phyloP scores from a whole-genome alignment of 2,329 filamentous ascomycete species.

The Leptographium lundbergii region DNA sequence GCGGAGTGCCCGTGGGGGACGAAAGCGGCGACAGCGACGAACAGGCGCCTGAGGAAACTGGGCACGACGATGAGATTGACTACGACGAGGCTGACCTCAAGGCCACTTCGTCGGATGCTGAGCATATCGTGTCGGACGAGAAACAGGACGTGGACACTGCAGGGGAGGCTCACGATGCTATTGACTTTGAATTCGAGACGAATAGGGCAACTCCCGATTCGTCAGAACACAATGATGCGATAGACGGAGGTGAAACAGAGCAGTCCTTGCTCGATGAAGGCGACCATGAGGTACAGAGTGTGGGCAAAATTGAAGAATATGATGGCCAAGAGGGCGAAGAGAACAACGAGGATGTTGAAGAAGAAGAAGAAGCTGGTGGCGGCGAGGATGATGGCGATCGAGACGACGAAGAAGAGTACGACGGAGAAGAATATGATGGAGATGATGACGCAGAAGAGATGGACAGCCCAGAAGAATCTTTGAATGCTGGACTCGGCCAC shows the following conservation, averaged over 20 bases:
- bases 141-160: not conserved
- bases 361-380: not conserved
- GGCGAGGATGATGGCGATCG: not conserved
- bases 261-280: conserved; percentile 1
- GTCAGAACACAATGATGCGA: conserved; percentile 1
- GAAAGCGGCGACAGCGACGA: conserved; percentile 3
- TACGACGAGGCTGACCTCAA: conserved; percentile 20
- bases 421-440: not conserved
- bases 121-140: not conserved
- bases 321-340: not conserved
- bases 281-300: conserved; percentile 1
- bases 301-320: not conserved
- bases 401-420: not conserved
- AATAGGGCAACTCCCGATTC: not conserved
- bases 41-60: conserved; percentile 5
- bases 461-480: conserved; percentile 8
- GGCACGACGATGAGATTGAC: conserved; percentile 22
- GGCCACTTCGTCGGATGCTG: not conserved
- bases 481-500: conserved; percentile 5
- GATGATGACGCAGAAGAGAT: conserved; percentile 5
- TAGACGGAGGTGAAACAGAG: not conserved
- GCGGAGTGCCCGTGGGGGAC: not conserved
- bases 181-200: conserved; percentile 7
- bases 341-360: not conserved
- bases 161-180: not conserved